A percentile compares a stretch with the other conserved stretches of the same genome.
Conservation (phyloP, 1,284 basidiomycete genomes). For the Sparassis latifolia region DNA sequence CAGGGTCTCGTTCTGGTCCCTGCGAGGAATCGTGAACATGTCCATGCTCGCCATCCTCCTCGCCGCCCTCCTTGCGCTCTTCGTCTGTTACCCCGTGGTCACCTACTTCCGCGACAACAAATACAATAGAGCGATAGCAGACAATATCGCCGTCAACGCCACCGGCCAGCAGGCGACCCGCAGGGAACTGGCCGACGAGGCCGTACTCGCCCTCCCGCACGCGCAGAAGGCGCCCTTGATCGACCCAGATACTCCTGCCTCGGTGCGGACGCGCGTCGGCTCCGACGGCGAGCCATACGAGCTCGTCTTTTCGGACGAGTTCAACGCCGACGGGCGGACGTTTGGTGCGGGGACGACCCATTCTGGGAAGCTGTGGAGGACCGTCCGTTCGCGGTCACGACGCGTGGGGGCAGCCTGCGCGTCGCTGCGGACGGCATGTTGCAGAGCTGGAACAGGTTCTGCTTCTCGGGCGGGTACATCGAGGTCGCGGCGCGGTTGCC, state of each 20-base stretch:
- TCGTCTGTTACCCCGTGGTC: conserved; percentile 77
- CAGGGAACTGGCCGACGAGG: no score
- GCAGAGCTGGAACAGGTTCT: conserved; percentile 82
- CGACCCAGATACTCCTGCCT: conserved; percentile 60
- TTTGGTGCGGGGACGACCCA: conserved; percentile 68
- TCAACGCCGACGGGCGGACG: conserved; percentile 64
- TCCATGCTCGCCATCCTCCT: conserved; percentile 40
- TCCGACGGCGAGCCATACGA: conserved; percentile 60
- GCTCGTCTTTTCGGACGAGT: conserved; percentile 81
- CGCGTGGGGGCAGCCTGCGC: conserved; percentile 61
- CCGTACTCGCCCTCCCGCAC: no score
- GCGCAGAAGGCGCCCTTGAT: conserved; percentile 25
- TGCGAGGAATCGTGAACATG: conserved; percentile 42
- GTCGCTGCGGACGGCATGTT: conserved; percentile 75
- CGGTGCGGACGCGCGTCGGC: conserved; percentile 52
- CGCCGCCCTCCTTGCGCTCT: conserved; percentile 48
- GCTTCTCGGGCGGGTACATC: conserved; percentile 74
- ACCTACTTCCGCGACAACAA: conserved; percentile 40
- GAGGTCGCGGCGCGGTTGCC: conserved; percentile 42
- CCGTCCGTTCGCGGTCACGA: conserved; percentile 71
- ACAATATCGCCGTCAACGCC: conserved; percentile 61
- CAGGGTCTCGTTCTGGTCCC: conserved; percentile 25
- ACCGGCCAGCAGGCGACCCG: conserved; percentile 46
- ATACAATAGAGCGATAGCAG: conserved; percentile 47
- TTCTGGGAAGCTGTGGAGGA: conserved; percentile 75